Conservation (phyloP, 768 basidiomycete genomes). For the Sporobolomyces phaffii region DNA sequence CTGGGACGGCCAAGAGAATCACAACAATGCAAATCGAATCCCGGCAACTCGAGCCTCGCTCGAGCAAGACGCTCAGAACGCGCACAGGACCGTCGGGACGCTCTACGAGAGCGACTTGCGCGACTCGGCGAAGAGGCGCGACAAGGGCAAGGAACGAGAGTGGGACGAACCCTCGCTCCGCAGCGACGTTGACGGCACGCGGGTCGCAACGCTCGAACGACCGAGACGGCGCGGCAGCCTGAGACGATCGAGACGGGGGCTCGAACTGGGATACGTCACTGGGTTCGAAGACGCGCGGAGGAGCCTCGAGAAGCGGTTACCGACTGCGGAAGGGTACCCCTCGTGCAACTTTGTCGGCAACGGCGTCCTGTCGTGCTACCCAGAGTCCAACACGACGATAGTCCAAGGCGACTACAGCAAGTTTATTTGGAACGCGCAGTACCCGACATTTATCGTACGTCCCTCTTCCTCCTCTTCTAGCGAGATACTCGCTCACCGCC, state of each 20-base stretch:
- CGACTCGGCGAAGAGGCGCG: no score
- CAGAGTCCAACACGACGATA: constrained; percentile 55
- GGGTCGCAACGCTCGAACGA: no score
- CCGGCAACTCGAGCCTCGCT: no score
- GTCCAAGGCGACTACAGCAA: constrained; percentile 69
- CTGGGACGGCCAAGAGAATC: no score
- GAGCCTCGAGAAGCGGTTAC: constrained; percentile 13
- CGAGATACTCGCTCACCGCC: no score
- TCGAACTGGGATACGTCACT: background rate
- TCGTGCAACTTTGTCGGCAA: constrained; percentile 54
- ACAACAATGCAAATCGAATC: no score
- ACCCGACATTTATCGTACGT: constrained; percentile 30
- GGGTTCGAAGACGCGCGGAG: background rate
- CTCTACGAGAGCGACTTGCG: no score
- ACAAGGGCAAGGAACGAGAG: background rate
- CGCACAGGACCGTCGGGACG: no score
- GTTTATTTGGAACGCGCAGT: constrained; percentile 50
- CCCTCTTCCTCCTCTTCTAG: constrained; percentile 34
- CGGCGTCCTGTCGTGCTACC: constrained; percentile 70
- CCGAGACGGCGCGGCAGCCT: no score
- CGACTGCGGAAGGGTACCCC: constrained; percentile 40
- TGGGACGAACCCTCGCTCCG: background rate
- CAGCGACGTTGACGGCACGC: background rate
- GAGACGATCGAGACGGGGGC: background rate
- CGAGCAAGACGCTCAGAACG: no score